Evolutionary conservation across 192 early-diverging fungal genomes (phyloP), one percentile per base, ranked within the genome.

Genomic region (Backusella liffmaniae): DNA sequence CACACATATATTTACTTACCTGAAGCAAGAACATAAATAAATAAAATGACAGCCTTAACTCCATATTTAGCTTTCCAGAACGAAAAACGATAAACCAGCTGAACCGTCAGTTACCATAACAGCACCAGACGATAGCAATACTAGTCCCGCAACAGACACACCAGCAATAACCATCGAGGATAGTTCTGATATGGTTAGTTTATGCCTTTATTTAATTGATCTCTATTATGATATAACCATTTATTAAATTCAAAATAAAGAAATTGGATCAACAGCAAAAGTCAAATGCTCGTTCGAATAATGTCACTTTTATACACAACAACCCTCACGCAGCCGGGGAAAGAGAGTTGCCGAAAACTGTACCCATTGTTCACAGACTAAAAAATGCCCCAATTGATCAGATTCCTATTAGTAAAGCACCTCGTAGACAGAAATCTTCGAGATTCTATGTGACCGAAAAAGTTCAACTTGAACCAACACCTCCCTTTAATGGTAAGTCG

Each of bases 401-500:
- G 16, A 93, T 93, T 67, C 91, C 91, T 66, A 87, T 91, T 77
- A 91, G 89, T 83, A 95, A 94, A 86, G 85, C 90, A 18, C 94
- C 94, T 23, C 83, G 91, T 39, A 86, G 94, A 39, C 95, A 96
- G 76, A 84, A 91, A 74, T 95, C 94, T 1, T 96, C 94, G 34
- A 85, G 95, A 59, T 96, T 96, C 76, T 92, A 96, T 81, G 91
- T 93, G 6, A 91, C 91, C 5, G 94, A 94, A 81, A 88, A 88
- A 23, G 91, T 95, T 21, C 88, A 93, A 74, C 79, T 96, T 71
- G 95, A 96, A 70, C 91, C 89, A 76, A 84, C 94, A 36, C 85
- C 88, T 21, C 84, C 77, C 30, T 90, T 96, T 70, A 92, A 93
- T 81, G 95, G 95, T 93, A 78, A 44, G 77, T 84, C 32, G 32